Conservation (phyloP, 2,329 filamentous ascomycete species). For the Aspergillus latus region DNA sequence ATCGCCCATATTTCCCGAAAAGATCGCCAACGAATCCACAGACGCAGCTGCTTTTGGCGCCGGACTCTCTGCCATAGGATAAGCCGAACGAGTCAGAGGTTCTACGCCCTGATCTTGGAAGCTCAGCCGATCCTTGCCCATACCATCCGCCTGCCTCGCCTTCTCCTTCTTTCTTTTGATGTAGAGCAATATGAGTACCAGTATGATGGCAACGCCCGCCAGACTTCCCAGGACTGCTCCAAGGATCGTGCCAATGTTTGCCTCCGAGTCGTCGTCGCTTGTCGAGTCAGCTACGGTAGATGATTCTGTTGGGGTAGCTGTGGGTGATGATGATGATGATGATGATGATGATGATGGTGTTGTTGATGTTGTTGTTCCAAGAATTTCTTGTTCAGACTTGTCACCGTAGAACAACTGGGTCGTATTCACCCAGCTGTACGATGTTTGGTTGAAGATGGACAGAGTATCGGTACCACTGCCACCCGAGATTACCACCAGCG, state of each 20-base stretch:
- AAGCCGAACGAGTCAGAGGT: conserved; percentile 42
- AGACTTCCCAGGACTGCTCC: conserved; percentile 82
- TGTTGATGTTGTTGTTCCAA: conserved; percentile 18
- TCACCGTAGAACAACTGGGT: conserved; percentile 59
- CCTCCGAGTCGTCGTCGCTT: conserved; percentile 32
- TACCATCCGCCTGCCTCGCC: conserved; percentile 46
- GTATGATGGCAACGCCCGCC: conserved; percentile 67
- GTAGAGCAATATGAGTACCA: conserved; percentile 71
- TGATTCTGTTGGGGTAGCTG: conserved; percentile 30
- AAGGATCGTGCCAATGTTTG: conserved; percentile 60
- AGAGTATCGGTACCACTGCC: conserved; percentile 67
- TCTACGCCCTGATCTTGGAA: conserved; percentile 48
- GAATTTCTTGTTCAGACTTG: conserved; percentile 41
- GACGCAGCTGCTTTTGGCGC: conserved; percentile 37
- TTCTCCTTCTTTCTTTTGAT: conserved; percentile 61
- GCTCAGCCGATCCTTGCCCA: conserved; percentile 57
- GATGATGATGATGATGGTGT: too few species aligned
- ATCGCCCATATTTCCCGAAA: conserved; percentile 38
- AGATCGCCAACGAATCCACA: conserved; percentile 41
- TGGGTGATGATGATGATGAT: conserved; percentile 31
- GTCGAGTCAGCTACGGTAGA: conserved; percentile 32
- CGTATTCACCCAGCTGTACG: conserved; percentile 77
- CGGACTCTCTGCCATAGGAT: conserved; percentile 47
- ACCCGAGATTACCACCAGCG: conserved; percentile 72
- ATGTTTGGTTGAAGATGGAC: conserved; percentile 71